Evolutionary conservation across 2,329 filamentous ascomycete species (phyloP), one percentile per base, ranked within the genome.

Genomic region (Fusarium sp.): DNA sequence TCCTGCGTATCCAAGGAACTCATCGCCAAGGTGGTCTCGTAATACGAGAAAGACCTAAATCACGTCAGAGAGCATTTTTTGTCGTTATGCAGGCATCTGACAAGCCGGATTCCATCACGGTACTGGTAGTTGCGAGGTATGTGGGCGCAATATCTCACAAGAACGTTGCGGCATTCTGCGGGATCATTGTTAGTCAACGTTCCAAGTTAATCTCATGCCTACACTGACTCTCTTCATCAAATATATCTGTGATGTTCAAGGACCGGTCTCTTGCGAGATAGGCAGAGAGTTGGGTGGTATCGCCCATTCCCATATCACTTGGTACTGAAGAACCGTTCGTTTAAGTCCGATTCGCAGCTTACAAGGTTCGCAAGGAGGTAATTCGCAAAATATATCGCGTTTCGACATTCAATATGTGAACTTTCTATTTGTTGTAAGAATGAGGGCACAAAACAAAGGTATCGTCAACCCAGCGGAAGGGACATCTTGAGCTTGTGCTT

Each of bases 41-140:
- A 86, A 74, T 42, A 85, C 79, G 18, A 85, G 75, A 63, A 86
- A 85, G 24, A 85, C 80, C 82, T 84, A 44, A 6, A 5, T 44
- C 45, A 38, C 13, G n/a, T 69, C 52, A 66, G 54, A 58, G 22
- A 60, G 45, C 9, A 44, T 14, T 14, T 18, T 35, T 35, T 28
- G 22, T 28, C 24, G 24, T 31, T 51, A 18, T 55, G 22, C 55
- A 39, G 15, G 18, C 56, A 26, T 70, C 81, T 66, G 33, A 85
- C 82, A 63, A 85, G 80, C 52, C 82, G 81, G 39, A 86, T 79
- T 17, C 84, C 84, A 75, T 86, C 85, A 57, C 82, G 82, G 67
- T 86, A 86, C 63, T 84, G 83, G 65, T 83, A 85, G 62, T 86
- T 86, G 48, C 85, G 81, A 44, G 84, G 85, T 35, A 86, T 81